Evolutionary conservation across 169 alveolate genomes (phyloP).

Genomic region (Cryptosporidium meleagridis): DNA sequence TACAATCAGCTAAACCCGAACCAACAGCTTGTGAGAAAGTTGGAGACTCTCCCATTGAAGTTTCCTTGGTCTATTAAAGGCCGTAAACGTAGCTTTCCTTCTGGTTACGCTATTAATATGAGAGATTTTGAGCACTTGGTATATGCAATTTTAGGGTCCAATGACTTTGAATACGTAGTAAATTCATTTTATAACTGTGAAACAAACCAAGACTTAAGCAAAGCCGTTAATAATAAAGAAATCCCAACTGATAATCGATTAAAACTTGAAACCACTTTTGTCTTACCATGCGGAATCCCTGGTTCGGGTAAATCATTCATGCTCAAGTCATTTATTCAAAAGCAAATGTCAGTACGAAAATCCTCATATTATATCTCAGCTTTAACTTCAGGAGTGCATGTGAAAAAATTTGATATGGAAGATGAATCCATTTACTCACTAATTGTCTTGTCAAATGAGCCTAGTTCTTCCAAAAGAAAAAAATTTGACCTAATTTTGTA

Average conservation of each 20-base stretch:
- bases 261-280: slow-evolving; percentile 30
- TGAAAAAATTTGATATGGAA: neutral
- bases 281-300: slow-evolving; percentile 47
- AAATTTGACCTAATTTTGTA: slow-evolving; percentile 25
- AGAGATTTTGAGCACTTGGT: slow-evolving; percentile 40
- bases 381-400: neutral
- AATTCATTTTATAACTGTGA: neutral
- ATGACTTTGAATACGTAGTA: slow-evolving; percentile 18
- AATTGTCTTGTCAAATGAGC: neutral
- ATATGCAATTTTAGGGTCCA: slow-evolving; percentile 18
- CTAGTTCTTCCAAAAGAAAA: neutral
- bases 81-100: neutral
- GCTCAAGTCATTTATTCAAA: neutral
- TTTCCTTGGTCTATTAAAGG: slow-evolving; percentile 16
- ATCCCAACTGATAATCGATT: neutral
- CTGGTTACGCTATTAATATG: neutral
- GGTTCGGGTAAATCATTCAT: slow-evolving; percentile 47
- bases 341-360: neutral
- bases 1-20: neutral
- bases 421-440: slow-evolving; percentile 40
- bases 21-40: neutral
- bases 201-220: neutral
- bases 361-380: neutral
- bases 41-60: neutral
- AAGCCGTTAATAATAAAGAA: neutral